Evolutionary conservation across 2,329 filamentous ascomycete species (phyloP).

Genomic region (Arthrobotrys conoides): DNA sequence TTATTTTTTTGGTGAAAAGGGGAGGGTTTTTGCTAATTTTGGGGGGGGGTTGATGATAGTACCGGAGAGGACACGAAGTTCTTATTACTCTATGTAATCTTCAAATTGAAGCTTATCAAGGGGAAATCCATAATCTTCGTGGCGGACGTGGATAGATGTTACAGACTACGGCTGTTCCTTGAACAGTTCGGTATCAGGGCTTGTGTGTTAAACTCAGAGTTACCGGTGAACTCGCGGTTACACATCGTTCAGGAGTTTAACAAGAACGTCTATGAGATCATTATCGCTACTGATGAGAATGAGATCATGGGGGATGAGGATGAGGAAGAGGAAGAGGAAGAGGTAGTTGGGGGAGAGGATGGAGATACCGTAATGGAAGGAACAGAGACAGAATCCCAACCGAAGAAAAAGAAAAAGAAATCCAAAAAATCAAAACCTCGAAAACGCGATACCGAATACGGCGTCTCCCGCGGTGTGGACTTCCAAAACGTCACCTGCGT

Average conservation of each 20-base stretch:
- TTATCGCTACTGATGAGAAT: slow-evolving; percentile 94
- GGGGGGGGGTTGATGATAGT: slow-evolving; percentile 67
- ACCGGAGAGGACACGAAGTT: slow-evolving; percentile 99
- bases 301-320: slow-evolving; percentile 81
- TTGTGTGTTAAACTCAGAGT: slow-evolving; percentile 92
- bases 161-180: slow-evolving; percentile 92
- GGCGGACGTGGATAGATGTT: slow-evolving; percentile 87
- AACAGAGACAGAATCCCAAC: slow-evolving; percentile 64
- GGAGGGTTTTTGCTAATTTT: too few relatives aligned
- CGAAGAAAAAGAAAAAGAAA: slow-evolving; percentile 71
- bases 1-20: neutral
- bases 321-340: slow-evolving; percentile 34
- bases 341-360: neutral
- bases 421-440: slow-evolving; percentile 75
- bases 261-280: slow-evolving; percentile 95
- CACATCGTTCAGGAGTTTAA: slow-evolving; percentile 99
- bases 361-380: slow-evolving; percentile 67
- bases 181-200: slow-evolving; percentile 97
- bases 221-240: slow-evolving; percentile 91
- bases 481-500: slow-evolving; percentile 96
- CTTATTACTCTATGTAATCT: slow-evolving; percentile 90
- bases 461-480: slow-evolving; percentile 95
- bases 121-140: slow-evolving; percentile 91
- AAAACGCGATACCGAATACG: slow-evolving; percentile 83
- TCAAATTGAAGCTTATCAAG: slow-evolving; percentile 93